Conservation (phyloP, 441 rosid species). For the Hura crepitans region DNA sequence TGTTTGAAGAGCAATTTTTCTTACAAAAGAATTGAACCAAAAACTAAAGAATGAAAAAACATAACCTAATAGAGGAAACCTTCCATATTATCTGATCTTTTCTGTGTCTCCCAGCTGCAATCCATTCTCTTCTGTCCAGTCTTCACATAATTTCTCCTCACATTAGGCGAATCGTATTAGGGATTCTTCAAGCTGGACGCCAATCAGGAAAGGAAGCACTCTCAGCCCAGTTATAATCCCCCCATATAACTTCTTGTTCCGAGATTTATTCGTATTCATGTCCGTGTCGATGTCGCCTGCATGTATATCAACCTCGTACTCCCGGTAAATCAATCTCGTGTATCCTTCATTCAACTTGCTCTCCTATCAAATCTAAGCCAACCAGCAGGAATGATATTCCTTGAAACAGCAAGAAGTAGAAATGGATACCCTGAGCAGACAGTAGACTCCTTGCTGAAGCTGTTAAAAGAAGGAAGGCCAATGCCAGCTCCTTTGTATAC, state of each 20-base stretch:
- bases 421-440: conserved; percentile 93
- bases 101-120: conserved; percentile 27
- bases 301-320: conserved; percentile 22
- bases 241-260: background rate
- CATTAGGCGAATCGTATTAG: conserved; percentile 10
- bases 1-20: conserved; percentile 36
- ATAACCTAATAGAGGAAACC: conserved; percentile 3
- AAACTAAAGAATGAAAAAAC: conserved; percentile 22
- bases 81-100: conserved; percentile 28
- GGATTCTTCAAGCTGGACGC: conserved; percentile 18
- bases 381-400: conserved; percentile 87
- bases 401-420: conserved; percentile 92
- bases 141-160: conserved; percentile 21
- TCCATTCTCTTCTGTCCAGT: conserved; percentile 30
- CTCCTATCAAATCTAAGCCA: conserved; percentile 88
- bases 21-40: conserved; percentile 55
- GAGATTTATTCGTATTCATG: background rate
- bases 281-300: conserved; percentile 14
- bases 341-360: conserved; percentile 64
- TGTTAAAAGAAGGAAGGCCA: conserved; percentile 74
- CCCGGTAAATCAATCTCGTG: conserved; percentile 18
- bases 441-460: conserved; percentile 82
- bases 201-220: conserved; percentile 18
- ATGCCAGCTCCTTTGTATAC: conserved; percentile 68
- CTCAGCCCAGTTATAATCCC: conserved; percentile 8